A percentile compares a stretch with the other conserved stretches of the same genome.
Evolutionary conservation across 805 yeast species (phyloP).

Genomic region (Candida orba): DNA sequence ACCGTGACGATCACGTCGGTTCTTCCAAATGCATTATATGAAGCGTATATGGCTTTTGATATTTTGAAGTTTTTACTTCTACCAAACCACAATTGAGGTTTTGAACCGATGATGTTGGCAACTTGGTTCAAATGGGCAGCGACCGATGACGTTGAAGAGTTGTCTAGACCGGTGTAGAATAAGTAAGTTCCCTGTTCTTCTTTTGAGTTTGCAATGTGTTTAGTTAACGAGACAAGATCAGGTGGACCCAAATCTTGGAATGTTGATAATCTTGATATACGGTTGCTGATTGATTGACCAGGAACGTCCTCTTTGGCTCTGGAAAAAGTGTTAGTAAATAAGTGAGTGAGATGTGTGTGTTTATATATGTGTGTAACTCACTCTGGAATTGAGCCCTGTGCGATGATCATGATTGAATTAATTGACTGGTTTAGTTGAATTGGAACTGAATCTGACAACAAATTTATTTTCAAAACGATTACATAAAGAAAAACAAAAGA

Average conservation of each 20-base stretch:
- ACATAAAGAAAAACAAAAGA: no score
- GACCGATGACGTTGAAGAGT: constrained; percentile 67
- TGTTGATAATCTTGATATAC: constrained; percentile 51
- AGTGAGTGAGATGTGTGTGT: no score
- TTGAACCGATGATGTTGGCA: constrained; percentile 53
- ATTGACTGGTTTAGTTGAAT: no score
- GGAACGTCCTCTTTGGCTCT: constrained; percentile 52
- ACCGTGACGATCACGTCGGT: constrained; percentile 68
- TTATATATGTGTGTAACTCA: constrained; percentile 22
- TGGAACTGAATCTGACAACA: no score
- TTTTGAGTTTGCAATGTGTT: constrained; percentile 49
- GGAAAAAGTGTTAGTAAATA: constrained; percentile 10
- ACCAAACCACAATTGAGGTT: constrained; percentile 76
- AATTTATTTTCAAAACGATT: no score
- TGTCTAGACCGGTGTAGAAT: constrained; percentile 70
- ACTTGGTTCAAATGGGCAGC: constrained; percentile 68
- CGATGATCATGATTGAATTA: constrained; percentile 24
- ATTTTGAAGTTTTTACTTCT: constrained; percentile 64
- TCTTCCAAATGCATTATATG: constrained; percentile 64
- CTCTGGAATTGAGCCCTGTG: constrained; percentile 63
- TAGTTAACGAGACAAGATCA: constrained; percentile 53
- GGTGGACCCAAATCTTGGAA: constrained; percentile 71
- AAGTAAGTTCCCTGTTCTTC: constrained; percentile 51
- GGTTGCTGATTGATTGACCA: constrained; percentile 55
- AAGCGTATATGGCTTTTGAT: constrained; percentile 61